Evolutionary conservation across 1,284 basidiomycete genomes (phyloP), one percentile per base, ranked within the genome.

Genomic region (Moesziomyces sp.): DNA sequence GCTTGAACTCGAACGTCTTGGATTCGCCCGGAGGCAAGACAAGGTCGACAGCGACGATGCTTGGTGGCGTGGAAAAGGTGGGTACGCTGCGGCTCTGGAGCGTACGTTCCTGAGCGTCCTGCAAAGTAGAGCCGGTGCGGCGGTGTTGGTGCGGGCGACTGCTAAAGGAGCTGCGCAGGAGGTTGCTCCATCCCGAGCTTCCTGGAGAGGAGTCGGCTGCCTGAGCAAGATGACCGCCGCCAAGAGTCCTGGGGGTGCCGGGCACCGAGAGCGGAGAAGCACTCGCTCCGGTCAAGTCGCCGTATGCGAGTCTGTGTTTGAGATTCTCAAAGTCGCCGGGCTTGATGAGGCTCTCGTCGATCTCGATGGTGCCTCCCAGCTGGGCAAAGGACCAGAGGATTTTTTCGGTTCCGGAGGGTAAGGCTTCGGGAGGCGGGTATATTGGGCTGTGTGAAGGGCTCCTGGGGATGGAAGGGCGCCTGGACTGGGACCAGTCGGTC

Each of bases 301-400:
- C 79, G 46, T 74, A 71, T 10, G 81, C 81, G 3, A 86, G 62
- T 2, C 80, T 57, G 42, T 75, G 66, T 57, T 85, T 86, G 38
- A 86, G 74, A 45, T 76, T 78, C 11, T 85, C 74, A 59, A 86
- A 86, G 57, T 86, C 85, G 34, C 69, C 74, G 3, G 84, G 82
- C 61, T 85, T 85, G 76, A 86, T 81, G 6, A 86, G 76, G 18
- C 74, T 67, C 38, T 85, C 85, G 56, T 86, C 86, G 47, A 90
- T 82, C 30, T 88, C 86, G 53, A 91, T 86, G 0, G 86, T 88
- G 3, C 93, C 93, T n/a, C 89, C 86, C 26, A 94, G 87, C 75
- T 94, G 93, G 0, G 91, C 92, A 80, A 94, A 94, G 0, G 93
- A 90, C 84, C 94, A 95, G 0, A 94, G 87, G n/a, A 94, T 88